Conservation (phyloP, 2,329 filamentous ascomycete species). For the Microascus cirrosus region DNA sequence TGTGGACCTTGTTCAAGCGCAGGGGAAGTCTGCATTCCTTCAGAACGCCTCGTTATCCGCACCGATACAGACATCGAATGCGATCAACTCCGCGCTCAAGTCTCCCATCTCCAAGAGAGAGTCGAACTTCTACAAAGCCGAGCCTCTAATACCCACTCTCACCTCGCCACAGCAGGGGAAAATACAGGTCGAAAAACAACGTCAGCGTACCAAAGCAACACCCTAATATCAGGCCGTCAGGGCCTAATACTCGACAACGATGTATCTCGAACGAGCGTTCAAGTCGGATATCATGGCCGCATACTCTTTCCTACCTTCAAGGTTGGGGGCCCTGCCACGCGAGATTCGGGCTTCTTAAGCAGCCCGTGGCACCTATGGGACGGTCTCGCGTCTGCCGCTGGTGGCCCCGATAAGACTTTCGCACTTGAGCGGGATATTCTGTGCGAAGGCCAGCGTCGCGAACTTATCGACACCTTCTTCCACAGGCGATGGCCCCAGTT, state of each 20-base stretch:
- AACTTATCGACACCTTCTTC: conserved; percentile 10
- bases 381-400: neutral
- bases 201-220: neutral
- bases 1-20: neutral
- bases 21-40: neutral
- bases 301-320: neutral
- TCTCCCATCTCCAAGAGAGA: neutral
- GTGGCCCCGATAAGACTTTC: neutral
- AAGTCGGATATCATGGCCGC: neutral
- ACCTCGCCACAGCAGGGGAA: neutral
- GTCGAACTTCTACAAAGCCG: neutral
- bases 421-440: neutral
- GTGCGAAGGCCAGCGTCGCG: conserved; percentile 1
- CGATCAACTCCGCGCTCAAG: neutral
- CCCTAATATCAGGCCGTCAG: neutral
- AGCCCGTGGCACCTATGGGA: conserved; percentile 10
- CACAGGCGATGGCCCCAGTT: conserved; percentile 14
- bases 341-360: conserved; percentile 2
- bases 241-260: neutral
- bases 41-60: neutral
- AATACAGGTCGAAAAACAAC: neutral
- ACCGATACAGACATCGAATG: neutral
- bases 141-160: neutral
- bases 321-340: neutral
- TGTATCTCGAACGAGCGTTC: neutral